Base-by-base conservation (phyloP, 805 yeast genomes). In the Metschnikowia continentalis region DNA sequence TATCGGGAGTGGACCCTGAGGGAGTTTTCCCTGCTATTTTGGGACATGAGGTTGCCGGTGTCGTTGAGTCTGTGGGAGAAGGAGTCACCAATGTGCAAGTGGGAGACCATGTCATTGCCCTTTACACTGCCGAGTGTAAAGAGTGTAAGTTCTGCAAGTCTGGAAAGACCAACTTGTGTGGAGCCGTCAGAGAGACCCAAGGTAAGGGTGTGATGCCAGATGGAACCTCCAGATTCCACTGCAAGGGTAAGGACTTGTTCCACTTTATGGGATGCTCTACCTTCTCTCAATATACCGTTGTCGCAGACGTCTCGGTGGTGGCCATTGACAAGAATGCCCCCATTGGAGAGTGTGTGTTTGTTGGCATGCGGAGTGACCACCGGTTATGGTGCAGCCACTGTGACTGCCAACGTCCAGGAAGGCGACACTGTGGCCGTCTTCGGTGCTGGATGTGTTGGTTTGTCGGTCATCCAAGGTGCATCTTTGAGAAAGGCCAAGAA, bases 191-290 rank as follows among this genome's bases (percentile, higher is more conserved):
- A 74, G 96, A 89, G 49, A 95, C 99, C 51, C 99, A 94, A 71
- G 98, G 99, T 68, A 86, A 88, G 66, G 99, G 99, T 69, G 86
- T 92, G 52, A 88, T 94, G 97, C 99, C 99, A 55, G 99, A 94
- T 68, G 99, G 98, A 19, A 92, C 99, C 46, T 71, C 88, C 42
- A 83, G 99, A 71, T 92, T 94, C 77, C 82, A 79, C 57, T 83
- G 87, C 67, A 83, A 84, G 64, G 99, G 99, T 59, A 80, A 94
- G 74, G 80, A 83, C 41, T 71, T 94, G 49, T 77, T 83, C 62
- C 98, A 94, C 72, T 94, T 89, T 71, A 94, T 94, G 99, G 99
- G 99, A 46, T 88, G 96, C 71, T 92, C 98, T 35, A 88, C 97
- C 30, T 94, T 94, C 72, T 84, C 97, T 36, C 96, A 94, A 75